Evolutionary conservation across 2,329 filamentous ascomycete genomes (phyloP), one percentile per base, ranked within the genome.

Genomic region (Incumbomyces delicatus): DNA sequence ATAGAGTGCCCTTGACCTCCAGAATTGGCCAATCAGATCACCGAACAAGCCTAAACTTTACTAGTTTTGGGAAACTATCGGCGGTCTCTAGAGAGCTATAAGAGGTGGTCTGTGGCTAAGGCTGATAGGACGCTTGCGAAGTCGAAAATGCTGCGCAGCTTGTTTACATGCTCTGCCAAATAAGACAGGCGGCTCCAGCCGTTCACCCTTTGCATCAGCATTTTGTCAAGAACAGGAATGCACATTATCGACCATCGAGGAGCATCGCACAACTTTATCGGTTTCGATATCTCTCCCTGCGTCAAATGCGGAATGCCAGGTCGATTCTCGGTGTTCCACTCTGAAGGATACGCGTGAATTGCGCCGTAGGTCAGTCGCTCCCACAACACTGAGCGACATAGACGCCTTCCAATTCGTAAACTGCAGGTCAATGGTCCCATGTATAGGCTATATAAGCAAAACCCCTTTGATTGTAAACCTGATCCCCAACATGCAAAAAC

Each of bases 81-180:
- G 12, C n/a, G 14, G 6, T 37, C 36, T n/a, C 29, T 46, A 18
- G 14, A 30, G 30, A 29, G 34, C 36, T 37, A 33, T 46, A 11
- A 12, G 3, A 33, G 22, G 6, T 11, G n/a, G n/a, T n/a, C 8
- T 16, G 8, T 12, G 14, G 27, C 22, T 46, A 35, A 46, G 14
- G 27, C 22, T 46, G 44, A 46, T 46, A 40, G 35, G 44, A 41
- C 17, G 27, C 16, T 18, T 13, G 22, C 37, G 11, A 46, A 34
- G 37, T 31, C 17, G 22, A 45, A 32, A 35, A 18, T 12, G 16
- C 17, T 12, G 30, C 31, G 22, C 31, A 44, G 30, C 30, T 35
- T 44, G 16, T 35, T 20, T 22, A 27, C 30, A 14, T 17, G 8
- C n/a, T 22, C 11, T n/a, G 10, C 14, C 13, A n/a, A 37, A 31